Base-by-base conservation (phyloP, 495 filamentous ascomycete species). In the Neurospora tetrasperma region DNA sequence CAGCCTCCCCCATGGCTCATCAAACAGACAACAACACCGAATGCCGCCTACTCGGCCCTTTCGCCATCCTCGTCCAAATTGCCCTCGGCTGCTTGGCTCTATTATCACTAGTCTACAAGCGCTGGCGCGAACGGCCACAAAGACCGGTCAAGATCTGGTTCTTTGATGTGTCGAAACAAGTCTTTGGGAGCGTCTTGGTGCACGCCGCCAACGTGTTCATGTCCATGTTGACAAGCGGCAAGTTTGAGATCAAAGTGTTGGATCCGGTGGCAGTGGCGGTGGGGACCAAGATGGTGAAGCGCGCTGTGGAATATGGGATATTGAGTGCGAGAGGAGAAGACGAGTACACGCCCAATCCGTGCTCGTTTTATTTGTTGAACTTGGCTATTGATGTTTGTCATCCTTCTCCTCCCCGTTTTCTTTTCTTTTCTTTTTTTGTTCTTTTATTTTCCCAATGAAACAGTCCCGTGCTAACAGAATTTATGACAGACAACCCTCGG, bases 131-230 rank as follows among this genome's bases (percentile, higher is more conserved):
- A 83, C 85, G 91, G 38, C 95, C 95, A 1, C 95, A 97, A 77
- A 88, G 96, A 54, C 96, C 96, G 20, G 73, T 98, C 71, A 93
- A 93, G 82, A 92, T 99, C 74, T 99, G 94, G 94, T 93, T 90
- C 76, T 98, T 98, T 79, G 96, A 99, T 82, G 96, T 90, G 42
- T 95, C 92, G 18, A 99, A 99, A 84, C 96, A 99, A 84, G 94
- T 99, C n/a, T 91, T 97, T 74, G 96, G 96, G 11, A 94, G 93
- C 59, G 89, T 92, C 59, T 87, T 99, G 84, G 88, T 97, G 35
- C 96, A 99, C 81, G 85, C 93, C 39, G 90, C 93, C 27, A 99
- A 99, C 79, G 87, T 99, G 10, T 85, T 97, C 77, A 94, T 99
- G 90, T 96, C 93, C 62, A 92, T 99, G 93, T 86, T 98, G 71